Base-by-base conservation (phyloP, 306 rosid species). In the Rosa chinensis region DNA sequence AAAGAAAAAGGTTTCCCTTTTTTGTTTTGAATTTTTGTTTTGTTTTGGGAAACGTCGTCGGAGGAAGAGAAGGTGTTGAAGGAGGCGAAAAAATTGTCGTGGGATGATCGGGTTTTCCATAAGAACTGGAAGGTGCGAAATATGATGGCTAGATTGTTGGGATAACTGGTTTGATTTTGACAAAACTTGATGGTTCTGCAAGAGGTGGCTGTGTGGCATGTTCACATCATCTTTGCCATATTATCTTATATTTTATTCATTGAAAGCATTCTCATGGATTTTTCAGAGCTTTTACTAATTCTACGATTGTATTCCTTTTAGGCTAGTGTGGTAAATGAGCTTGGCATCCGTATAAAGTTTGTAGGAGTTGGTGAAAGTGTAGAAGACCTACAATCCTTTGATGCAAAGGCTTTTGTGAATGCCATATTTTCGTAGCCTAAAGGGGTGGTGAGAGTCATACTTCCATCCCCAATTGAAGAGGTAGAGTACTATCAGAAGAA, bases 141-240 rank as follows among this genome's bases (percentile, higher is more conserved):
- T 79, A 69, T 16, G 76, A 77, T 13, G 48, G 79, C 90, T 0
- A 92, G 99, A 92, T 94, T 47, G 97, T 94, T 70, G 97, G 97
- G 42, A 83, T 94, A 25, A 92, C 95, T n/a, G 99, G 97, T 78
- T 89, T 94, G 72, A 82, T 94, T 80, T 84, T 94, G 90, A 92
- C 97, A 76, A 94, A 92, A 82, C 89, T 92, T 74, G 99, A 94
- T 81, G 99, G 99, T 82, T 87, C 99, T 70, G 99, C 99, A 16
- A 87, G 99, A 89, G 99, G 99, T 77, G 99, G 99, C 83, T 94
- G 99, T 66, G 97, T 94, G 97, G 99, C 92, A 89, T 64, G 87
- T 52, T 49, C 56, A 59, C 44, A 7, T 0, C 28, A 25, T 25
- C 28, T 25, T 25, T 25, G 28, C 28, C 28, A 25, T 25, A 25